Conservation (phyloP, 371 early-diverging fungal species). For the Actinomucor elegans region DNA sequence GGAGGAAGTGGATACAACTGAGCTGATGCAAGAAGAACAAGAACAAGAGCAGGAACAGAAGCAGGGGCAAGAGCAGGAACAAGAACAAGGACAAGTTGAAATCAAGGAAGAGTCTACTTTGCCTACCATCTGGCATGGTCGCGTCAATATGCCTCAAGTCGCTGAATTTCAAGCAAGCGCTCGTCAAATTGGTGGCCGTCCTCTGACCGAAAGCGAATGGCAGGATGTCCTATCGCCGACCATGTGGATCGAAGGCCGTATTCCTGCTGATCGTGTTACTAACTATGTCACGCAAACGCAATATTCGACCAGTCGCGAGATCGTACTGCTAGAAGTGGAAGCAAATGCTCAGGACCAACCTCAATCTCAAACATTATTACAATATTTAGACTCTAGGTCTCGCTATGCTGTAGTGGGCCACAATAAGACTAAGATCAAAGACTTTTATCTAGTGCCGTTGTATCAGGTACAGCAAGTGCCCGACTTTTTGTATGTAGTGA, state of each 20-base stretch:
- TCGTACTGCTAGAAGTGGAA: slow-evolving; percentile 61
- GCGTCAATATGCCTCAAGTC: slow-evolving; percentile 69
- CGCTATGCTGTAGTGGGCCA: slow-evolving; percentile 75
- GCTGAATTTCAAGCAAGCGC: slow-evolving; percentile 60
- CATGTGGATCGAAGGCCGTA: slow-evolving; percentile 70
- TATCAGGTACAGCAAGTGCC: slow-evolving; percentile 54
- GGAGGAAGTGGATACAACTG: slow-evolving; percentile 24
- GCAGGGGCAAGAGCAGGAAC: neutral
- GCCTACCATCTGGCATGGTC: slow-evolving; percentile 64
- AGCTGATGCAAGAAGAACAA: neutral
- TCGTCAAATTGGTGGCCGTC: slow-evolving; percentile 64
- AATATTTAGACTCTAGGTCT: slow-evolving; percentile 59
- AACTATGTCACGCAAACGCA: slow-evolving; percentile 59
- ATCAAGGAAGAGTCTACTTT: slow-evolving; percentile 9
- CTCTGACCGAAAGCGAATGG: slow-evolving; percentile 52
- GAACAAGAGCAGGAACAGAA: slow-evolving; percentile 12
- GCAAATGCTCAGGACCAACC: slow-evolving; percentile 9
- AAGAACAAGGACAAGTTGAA: slow-evolving; percentile 1
- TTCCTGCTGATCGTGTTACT: slow-evolving; percentile 53
- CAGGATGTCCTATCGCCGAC: slow-evolving; percentile 57
- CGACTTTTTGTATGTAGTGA: slow-evolving; percentile 48
- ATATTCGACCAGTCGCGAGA: slow-evolving; percentile 54
- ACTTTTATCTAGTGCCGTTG: slow-evolving; percentile 74
- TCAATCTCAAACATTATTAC: slow-evolving; percentile 48
- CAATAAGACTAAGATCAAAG: slow-evolving; percentile 65